A percentile compares a stretch with the other conserved stretches of the same genome.
Conservation (phyloP, 257 asterid species). For the Penstemon davidsonii region DNA sequence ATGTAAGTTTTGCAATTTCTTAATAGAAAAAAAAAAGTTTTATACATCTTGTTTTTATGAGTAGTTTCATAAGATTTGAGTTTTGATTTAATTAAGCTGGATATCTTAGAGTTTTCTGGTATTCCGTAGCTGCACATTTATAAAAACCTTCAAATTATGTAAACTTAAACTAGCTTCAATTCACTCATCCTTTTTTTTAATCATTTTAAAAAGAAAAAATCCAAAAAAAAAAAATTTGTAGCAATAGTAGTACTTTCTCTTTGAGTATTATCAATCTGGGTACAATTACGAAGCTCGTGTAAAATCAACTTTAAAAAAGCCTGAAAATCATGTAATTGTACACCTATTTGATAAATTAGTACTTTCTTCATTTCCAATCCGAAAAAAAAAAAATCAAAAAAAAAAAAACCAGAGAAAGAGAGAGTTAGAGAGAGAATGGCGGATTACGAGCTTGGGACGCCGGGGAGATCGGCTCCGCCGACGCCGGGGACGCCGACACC, state of each 20-base stretch:
- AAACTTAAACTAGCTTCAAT: conserved; percentile 26
- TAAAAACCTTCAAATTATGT: conserved; percentile 63
- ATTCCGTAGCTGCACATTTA: conserved; percentile 55
- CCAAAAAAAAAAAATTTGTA: conserved; percentile 16
- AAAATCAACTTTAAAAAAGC: conserved; percentile 46
- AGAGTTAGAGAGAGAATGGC: conserved; percentile 37
- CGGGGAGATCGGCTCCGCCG: conserved; percentile 65
- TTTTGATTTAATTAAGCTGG: conserved; percentile 42
- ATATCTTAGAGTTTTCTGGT: conserved; percentile 22
- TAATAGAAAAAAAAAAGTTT: not conserved
- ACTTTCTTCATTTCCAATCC: not conserved
- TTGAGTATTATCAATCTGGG: conserved; percentile 40
- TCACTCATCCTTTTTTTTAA: not conserved
- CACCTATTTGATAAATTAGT: not conserved
- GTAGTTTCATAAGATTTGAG: not conserved
- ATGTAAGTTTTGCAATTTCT: not conserved
- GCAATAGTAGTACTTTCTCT: not conserved
- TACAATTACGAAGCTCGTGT: conserved; percentile 42
- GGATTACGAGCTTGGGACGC: conserved; percentile 54
- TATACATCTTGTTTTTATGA: not conserved
- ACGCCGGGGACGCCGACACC: conserved; percentile 94
- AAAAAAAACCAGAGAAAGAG: not conserved
- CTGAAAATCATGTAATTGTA: conserved; percentile 40
- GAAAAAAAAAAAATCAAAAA: not conserved
- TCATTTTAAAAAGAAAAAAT: conserved; percentile 17